Conservation (phyloP, 225 moss, liverwort and hornwort species). For the Marchantia polymorpha region DNA sequence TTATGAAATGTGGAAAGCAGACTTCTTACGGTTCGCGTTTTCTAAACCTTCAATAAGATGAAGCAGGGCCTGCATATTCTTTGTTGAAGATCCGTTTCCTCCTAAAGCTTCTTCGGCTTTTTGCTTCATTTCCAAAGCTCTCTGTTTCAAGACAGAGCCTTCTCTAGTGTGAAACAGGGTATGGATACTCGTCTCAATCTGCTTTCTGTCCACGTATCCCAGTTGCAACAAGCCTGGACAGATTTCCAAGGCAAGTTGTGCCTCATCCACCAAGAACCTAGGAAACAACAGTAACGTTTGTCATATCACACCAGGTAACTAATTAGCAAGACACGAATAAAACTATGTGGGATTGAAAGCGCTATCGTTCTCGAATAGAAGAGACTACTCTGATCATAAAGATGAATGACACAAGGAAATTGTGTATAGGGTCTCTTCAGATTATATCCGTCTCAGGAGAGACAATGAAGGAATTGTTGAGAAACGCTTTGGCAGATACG, state of each 20-base stretch:
- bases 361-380: no score
- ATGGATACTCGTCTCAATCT: constrained; percentile 28
- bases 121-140: constrained; percentile 11
- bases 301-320: no score
- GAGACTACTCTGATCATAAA: no score
- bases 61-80: constrained; percentile 14
- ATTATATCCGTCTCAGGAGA: no score
- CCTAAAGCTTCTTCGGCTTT: constrained; percentile 15
- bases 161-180: constrained; percentile 23
- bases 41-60: not conserved
- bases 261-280: constrained; percentile 28
- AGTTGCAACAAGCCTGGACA: constrained; percentile 1
- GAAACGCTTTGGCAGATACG: no score
- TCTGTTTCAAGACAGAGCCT: constrained; percentile 23
- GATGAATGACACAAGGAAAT: no score
- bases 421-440: no score
- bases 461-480: no score
- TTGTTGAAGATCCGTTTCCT: constrained; percentile 10
- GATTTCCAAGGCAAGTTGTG: constrained; percentile 24
- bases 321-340: no score
- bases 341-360: no score
- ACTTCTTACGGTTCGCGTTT: no score
- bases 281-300: not conserved
- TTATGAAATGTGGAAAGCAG: no score
- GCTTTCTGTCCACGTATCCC: constrained; percentile 7